Base-by-base conservation (phyloP, 768 basidiomycete species). In the Auricularia sp. region DNA sequence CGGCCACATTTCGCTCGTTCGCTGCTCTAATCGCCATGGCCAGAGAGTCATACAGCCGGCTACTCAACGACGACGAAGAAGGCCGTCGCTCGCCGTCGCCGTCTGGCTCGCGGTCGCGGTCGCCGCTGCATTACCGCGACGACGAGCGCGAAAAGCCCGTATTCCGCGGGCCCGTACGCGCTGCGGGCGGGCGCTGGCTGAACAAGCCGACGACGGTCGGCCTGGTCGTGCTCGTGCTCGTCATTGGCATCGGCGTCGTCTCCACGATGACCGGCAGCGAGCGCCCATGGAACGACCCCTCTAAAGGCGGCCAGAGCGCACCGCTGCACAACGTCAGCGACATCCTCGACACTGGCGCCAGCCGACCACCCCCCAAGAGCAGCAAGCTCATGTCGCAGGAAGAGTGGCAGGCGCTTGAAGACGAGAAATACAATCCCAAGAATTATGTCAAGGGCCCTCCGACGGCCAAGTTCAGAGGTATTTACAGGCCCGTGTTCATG, bases 381-480 rank as follows among this genome's bases (percentile, higher is more conserved):
- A 33, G 29, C 29, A 59, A 59, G 56, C 56, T 59, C 56, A 59
- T 59, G 56, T 29, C 54, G 39, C 14, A 24, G 54, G 3, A 11
- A 16, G 64, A 61, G 42, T 42, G 58, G 47, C 29, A 45, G 54
- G 54, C 54, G 37, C 37, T 59, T 29, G 56, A 59, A 18, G 56
- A 59, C 56, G 56, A 59, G 33, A 62, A 51, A 24, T 47, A 33
- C 24, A 62, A 66, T 18, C 58, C 62, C n/a, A 37, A 62, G 29
- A 44, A 64, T 34, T 66, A 56, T 29, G 59, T 68, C 24, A 56
- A 70, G 8, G 88, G 87, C 0, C 75, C 78, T 2, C 85, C 88
- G 10, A 87, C 85, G 2, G 65, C 73, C 62, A 77, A 75, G 45
- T 88, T 88, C 74, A 77, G 84, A 78, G 85, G 86, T 82, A 63